phyloP scores from a whole-genome alignment of 2,329 filamentous ascomycete genomes.

The Tolypocladium ovalisporum region DNA sequence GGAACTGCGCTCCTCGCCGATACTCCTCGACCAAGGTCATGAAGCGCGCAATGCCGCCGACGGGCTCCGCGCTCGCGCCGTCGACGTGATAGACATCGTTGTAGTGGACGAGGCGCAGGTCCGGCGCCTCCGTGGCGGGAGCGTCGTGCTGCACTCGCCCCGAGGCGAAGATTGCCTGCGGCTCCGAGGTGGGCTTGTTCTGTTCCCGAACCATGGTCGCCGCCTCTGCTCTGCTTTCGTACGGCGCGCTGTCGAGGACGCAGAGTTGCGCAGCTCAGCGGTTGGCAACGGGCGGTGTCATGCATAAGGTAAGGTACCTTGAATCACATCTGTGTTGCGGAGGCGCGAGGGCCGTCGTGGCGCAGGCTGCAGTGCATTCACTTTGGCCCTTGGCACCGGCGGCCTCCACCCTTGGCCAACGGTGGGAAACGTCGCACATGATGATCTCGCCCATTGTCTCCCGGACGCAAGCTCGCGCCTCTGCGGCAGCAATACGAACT shows the following conservation, averaged over 20 bases:
- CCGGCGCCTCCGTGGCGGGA: constrained; percentile 33
- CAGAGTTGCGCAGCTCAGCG: background rate
- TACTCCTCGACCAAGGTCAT: constrained; percentile 71
- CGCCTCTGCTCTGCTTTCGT: background rate
- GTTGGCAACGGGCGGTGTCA: background rate
- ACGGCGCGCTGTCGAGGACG: background rate
- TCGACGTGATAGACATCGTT: constrained; percentile 94
- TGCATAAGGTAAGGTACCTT: background rate
- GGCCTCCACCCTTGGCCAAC: background rate
- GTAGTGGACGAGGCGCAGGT: constrained; percentile 77
- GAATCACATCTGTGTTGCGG: background rate
- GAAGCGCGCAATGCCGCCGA: constrained; percentile 73
- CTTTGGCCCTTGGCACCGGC: background rate
- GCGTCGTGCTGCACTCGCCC: constrained; percentile 4
- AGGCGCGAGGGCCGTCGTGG: background rate
- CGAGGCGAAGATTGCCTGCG: constrained; percentile 13
- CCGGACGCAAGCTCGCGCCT: background rate
- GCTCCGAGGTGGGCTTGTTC: constrained; percentile 8
- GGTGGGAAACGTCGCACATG: background rate
- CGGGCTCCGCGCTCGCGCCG: constrained; percentile 61
- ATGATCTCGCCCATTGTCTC: background rate
- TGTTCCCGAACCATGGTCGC: background rate
- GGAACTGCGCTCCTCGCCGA: constrained; percentile 47
- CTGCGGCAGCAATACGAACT: background rate
- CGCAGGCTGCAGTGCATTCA: background rate